Evolutionary conservation across 495 filamentous ascomycete species (phyloP), one percentile per base, ranked within the genome.

Genomic region (Penicillium crystallinum): DNA sequence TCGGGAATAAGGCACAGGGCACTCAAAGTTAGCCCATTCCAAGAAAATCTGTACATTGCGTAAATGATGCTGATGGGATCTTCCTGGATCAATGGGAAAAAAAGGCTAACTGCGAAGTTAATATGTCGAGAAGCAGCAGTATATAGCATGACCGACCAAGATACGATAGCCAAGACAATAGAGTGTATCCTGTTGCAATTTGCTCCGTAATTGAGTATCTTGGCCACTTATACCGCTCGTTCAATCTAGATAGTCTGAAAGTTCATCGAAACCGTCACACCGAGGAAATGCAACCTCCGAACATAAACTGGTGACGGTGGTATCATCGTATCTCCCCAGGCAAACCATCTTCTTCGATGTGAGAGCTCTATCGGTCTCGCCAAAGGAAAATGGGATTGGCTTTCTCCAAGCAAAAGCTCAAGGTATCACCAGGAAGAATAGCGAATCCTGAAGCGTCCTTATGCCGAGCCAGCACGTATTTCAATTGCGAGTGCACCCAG

Each of bases 201-300:
- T 30, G 2, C 6, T 45, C 0, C 27, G 18, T 27, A 33, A 14
- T 31, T 30, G 25, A n/a, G 18, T 31, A 6, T 17, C 15, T 31
- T 19, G 21, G 6, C 21, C 0, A 15, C 1, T 4, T 11, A 9
- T 31, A 31, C 8, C 29, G 6, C 4, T 18, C 2, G 9, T 21
- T 19, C 12, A 49, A 31, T 6, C 9, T 27, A 19, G 4, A 33
- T 27, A 21, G 5, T 12, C 10, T 47, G 15, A 37, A 10, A 17
- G 15, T 22, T 22, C 27, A 34, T 18, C 30, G n/a, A 25, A 49
- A 25, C 29, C 38, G 54, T 52, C 51, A 41, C 31, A 56, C n/a
- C 12, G 22, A 25, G 10, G 8, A 23, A 38, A 57, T 61, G 51
- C 58, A 57, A 61, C 58, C 54, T 49, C 35, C 27, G 36, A 45